Conservation (phyloP, 148 eudicot genomes). For the Fallopia convolvulus region DNA sequence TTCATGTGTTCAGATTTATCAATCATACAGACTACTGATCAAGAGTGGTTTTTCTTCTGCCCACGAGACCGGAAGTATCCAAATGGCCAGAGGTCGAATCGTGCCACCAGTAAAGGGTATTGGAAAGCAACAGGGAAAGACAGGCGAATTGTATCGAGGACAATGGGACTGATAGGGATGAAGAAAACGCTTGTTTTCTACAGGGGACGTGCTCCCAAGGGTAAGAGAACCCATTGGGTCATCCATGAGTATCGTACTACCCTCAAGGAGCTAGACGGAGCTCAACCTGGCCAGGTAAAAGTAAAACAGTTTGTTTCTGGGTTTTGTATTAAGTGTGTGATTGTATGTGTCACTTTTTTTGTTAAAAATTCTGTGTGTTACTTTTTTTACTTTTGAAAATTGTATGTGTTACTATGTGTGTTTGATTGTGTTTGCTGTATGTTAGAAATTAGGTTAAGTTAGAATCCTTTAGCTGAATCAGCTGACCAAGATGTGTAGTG, state of each 20-base stretch:
- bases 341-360: background rate
- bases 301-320: constrained; percentile 20
- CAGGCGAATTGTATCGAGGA: constrained; percentile 50
- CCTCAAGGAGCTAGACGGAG: constrained; percentile 65
- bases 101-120: constrained; percentile 76
- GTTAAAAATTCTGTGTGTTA: no score
- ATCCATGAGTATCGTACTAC: constrained; percentile 91
- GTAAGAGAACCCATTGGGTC: constrained; percentile 80
- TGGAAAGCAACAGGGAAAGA: constrained; percentile 99
- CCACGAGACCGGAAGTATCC: constrained; percentile 92
- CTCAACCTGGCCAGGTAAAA: constrained; percentile 79
- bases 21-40: constrained; percentile 48
- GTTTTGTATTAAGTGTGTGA: background rate
- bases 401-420: background rate
- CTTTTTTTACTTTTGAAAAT: background rate
- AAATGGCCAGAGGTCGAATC: constrained; percentile 74
- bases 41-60: constrained; percentile 94
- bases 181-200: constrained; percentile 94
- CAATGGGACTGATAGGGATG: constrained; percentile 55
- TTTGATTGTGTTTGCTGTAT: background rate
- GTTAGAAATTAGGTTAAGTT: background rate
- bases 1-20: constrained; percentile 55
- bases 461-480: background rate
- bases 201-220: constrained; percentile 85
- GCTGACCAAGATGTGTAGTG: background rate